A percentile compares a stretch with the other conserved stretches of the same genome.
phyloP scores from a whole-genome alignment of 2,329 filamentous ascomycete species.

The Ploettnerulaceae sp. region DNA sequence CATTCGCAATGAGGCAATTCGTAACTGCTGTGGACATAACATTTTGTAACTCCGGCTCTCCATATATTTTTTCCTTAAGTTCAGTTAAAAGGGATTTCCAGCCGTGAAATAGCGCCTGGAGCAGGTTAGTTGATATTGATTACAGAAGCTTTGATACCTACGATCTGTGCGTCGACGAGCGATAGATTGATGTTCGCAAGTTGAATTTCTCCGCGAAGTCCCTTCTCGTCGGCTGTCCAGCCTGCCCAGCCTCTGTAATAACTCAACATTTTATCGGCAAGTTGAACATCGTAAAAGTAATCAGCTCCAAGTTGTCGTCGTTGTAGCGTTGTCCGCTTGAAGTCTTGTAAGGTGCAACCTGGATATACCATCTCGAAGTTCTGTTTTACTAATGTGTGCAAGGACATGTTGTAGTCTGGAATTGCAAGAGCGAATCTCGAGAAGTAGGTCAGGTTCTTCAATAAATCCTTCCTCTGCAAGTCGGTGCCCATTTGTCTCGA shows the following conservation, averaged over 20 bases:
- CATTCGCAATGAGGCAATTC: constrained; percentile 75
- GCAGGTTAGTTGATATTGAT: constrained; percentile 26
- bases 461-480: constrained; percentile 63
- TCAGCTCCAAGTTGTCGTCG: constrained; percentile 62
- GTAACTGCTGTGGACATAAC: constrained; percentile 59
- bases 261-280: constrained; percentile 70
- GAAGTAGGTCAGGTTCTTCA: constrained; percentile 74
- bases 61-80: constrained; percentile 54
- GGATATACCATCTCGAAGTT: constrained; percentile 79
- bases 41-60: constrained; percentile 25
- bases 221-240: constrained; percentile 51
- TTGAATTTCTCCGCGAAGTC: constrained; percentile 77
- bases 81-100: constrained; percentile 89
- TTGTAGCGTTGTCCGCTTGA: constrained; percentile 70
- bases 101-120: constrained; percentile 71
- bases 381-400: constrained; percentile 78
- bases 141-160: constrained; percentile 39
- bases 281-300: constrained; percentile 79
- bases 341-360: constrained; percentile 66
- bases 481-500: constrained; percentile 70
- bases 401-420: constrained; percentile 78
- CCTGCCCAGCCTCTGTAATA: constrained; percentile 77
- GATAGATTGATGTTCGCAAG: constrained; percentile 88
- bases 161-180: constrained; percentile 85
- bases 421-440: constrained; percentile 72